Evolutionary conservation across 2,329 filamentous ascomycete species (phyloP), one percentile per base, ranked within the genome.

Genomic region (Ambrosiella xylebori): DNA sequence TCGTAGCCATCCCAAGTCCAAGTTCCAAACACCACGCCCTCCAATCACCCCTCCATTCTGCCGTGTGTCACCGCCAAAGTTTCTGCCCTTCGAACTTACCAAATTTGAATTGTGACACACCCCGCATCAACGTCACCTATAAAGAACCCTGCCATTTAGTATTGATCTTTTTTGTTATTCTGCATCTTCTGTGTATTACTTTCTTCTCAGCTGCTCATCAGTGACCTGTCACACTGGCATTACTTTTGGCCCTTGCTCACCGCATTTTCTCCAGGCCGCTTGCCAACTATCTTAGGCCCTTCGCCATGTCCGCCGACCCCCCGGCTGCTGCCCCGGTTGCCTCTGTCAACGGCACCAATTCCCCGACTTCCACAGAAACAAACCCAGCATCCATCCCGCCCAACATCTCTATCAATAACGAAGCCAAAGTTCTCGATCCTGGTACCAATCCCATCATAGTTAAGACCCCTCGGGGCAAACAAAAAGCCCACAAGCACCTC

Each of bases 51-150:
- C 44, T 56, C 56, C 6, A 62, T 67, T 65, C 62, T 69, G 67
- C 67, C 67, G 7, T 1, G 1, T 1, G 17, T 53, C 60, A 68
- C 66, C 67, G 66, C 66, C 61, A 53, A 62, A 63, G 62, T 64
- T 65, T 66, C 63, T 57, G 1, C 13, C 13, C 15, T 35, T 35
- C 9, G 3, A 36, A 15, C 47, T 19, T 19, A 47, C 44, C n/a
- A 47, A 27, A 27, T 27, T 17, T 17, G n/a, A 5, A 8, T 15
- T 47, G 44, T n/a, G 11, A 47, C 11, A n/a, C 44, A 47, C 44
- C n/a, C n/a, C 40, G 40, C 40, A 11, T 11, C 40, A 27, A 27
- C 27, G 27, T 27, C 27, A 27, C 27, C 3, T 27, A 27, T 27
- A 27, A 27, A 27, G 27, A 41, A 41, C 39, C 39, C 39, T 41